A percentile compares a stretch with the other conserved stretches of the same genome.
Conservation (phyloP, 352 stramenopile genomes). For the Saprolegnia diclina region DNA sequence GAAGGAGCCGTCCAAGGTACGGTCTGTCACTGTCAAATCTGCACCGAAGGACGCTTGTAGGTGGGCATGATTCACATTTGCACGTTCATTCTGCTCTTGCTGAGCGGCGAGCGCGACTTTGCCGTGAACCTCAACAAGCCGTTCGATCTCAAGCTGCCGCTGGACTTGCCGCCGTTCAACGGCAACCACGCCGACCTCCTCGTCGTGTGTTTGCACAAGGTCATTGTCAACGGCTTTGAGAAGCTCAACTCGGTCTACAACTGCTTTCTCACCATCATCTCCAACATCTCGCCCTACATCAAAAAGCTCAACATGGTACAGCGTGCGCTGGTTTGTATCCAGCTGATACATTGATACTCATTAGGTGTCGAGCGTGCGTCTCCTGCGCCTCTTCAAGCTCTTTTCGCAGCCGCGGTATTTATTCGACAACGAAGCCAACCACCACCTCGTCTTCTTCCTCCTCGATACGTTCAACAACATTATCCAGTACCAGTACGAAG, state of each 20-base stretch:
- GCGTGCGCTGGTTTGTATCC: not conserved
- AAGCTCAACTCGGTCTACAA: conserved; percentile 96
- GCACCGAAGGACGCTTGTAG: too few relatives aligned
- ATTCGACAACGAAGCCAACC: conserved; percentile 94
- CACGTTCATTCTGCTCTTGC: conserved; percentile 96
- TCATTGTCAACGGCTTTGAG: conserved; percentile 96
- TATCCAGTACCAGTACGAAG: conserved; percentile 97
- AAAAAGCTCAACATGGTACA: conserved; percentile 93
- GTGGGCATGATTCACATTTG: conserved; percentile 97
- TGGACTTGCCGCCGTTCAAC: conserved; percentile 91
- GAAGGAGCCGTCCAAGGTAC: conserved; percentile 89
- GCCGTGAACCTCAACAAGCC: conserved; percentile 96
- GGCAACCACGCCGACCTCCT: conserved; percentile 96
- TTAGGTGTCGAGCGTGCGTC: conserved; percentile 83
- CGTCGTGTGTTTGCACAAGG: conserved; percentile 96
- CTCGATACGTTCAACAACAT: conserved; percentile 99
- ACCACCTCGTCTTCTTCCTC: conserved; percentile 94
- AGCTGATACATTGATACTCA: not conserved
- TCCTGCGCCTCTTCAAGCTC: conserved; percentile 97
- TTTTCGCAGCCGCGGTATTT: conserved; percentile 92
- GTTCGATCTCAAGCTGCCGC: conserved; percentile 91
- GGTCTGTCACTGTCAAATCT: too few relatives aligned
- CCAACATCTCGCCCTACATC: conserved; percentile 98
- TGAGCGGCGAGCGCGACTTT: conserved; percentile 96
- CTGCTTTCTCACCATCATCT: conserved; percentile 98